These are phyloP conservation scores for Coelastrella sp. DNA, from an alignment of 139 green algal genomes.

Conservation along the genomic window DNA sequence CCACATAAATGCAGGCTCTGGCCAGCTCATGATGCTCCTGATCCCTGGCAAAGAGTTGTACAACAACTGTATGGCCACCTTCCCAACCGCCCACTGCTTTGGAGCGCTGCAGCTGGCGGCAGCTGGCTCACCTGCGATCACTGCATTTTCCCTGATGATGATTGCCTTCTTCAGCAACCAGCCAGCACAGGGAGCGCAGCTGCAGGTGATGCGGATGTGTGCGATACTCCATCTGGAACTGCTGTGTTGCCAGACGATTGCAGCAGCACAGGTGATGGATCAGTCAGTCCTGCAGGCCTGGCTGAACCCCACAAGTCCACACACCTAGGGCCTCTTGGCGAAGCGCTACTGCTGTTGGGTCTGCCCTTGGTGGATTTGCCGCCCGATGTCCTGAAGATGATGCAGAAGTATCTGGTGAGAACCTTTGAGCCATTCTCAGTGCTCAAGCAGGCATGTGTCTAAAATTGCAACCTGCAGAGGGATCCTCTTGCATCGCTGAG, in stretches of 20 bases:
- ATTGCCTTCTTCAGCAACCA: constrained; percentile 25
- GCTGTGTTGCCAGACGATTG: no score
- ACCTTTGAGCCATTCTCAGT: not conserved
- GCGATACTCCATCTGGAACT: no score
- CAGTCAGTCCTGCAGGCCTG: not conserved
- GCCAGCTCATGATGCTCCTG: constrained; percentile 47
- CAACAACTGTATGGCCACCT: constrained; percentile 54
- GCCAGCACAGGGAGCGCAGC: not conserved
- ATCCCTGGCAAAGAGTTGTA: constrained; percentile 71
- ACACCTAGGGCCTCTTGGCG: not conserved
- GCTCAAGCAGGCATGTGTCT: not conserved
- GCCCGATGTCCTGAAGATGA: constrained; percentile 39
- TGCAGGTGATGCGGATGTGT: not conserved
- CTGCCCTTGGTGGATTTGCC: constrained; percentile 54
- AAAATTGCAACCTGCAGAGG: no score
- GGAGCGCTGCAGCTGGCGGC: constrained; percentile 44
- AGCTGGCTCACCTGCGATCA: constrained; percentile 64
- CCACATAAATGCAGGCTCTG: constrained; percentile 60
- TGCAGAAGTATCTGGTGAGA: constrained; percentile 53
- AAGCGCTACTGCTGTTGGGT: constrained; percentile 41
- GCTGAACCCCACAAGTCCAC: no score
- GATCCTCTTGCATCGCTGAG: no score
- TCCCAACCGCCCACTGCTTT: constrained; percentile 50
- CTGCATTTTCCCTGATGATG: constrained; percentile 41
- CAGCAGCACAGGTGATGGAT: not conserved